phyloP scores from a whole-genome alignment of 345 rosid species.

The Anastatica hierochuntica region DNA sequence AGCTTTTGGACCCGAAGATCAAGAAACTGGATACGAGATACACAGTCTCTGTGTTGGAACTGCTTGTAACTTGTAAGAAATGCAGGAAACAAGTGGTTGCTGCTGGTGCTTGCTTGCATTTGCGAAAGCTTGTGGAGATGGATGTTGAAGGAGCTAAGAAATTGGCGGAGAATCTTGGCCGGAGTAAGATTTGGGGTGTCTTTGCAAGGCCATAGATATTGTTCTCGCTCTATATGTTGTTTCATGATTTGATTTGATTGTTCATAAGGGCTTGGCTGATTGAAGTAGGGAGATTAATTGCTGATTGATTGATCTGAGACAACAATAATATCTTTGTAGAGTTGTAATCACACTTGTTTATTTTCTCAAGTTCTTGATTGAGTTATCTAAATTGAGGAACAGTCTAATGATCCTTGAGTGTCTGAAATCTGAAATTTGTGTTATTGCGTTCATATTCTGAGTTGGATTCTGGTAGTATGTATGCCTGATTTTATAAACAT shows the following conservation, averaged over 20 bases:
- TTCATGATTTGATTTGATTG: conserved; percentile 26
- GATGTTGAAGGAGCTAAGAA: conserved; percentile 81
- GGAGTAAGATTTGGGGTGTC: conserved; percentile 81
- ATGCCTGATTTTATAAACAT: conserved; percentile 19
- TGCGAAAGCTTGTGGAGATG: conserved; percentile 70
- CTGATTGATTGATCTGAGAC: conserved; percentile 19
- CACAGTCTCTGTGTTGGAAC: conserved; percentile 45
- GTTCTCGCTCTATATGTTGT: conserved; percentile 8
- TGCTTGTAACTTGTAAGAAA: conserved; percentile 54
- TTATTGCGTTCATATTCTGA: conserved; percentile 17
- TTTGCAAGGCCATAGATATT: conserved; percentile 43
- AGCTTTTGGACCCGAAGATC: conserved; percentile 50
- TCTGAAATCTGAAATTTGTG: neutral
- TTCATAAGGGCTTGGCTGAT: conserved; percentile 34
- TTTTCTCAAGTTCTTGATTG: conserved; percentile 1
- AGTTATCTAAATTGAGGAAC: neutral
- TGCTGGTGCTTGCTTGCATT: conserved; percentile 55
- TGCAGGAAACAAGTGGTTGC: conserved; percentile 73
- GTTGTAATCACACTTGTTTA: conserved; percentile 2
- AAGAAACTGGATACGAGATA: conserved; percentile 53
- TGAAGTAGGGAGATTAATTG: conserved; percentile 27
- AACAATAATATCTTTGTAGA: conserved; percentile 23
- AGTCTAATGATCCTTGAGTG: conserved; percentile 1
- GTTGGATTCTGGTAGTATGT: conserved; percentile 18
- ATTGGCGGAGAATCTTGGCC: conserved; percentile 50